Base-by-base conservation (phyloP, 192 early-diverging fungal species). In the Coemansia biformis region DNA sequence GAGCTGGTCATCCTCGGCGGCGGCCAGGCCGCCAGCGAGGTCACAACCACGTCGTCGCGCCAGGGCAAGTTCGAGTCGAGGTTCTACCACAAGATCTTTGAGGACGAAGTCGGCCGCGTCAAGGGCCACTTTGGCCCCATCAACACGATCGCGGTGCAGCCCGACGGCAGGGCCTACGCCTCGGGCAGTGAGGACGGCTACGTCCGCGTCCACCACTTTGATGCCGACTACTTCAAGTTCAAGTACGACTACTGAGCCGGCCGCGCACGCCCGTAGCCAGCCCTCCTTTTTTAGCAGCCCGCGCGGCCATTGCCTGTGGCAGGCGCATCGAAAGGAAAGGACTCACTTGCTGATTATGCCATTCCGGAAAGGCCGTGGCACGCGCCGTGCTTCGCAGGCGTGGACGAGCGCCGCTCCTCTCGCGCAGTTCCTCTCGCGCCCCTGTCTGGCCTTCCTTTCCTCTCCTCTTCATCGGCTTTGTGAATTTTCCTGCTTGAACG, bases 111-210 rank as follows among this genome's bases (percentile, higher is more conserved):
- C 40, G 93, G 93, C 43, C 85, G 93, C 57, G 88, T 93, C 32
- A 91, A 89, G 79, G 96, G 96, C 19, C 96, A 99, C 60, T 99
- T 99, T 70, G 96, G 96, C 57, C 96, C 96, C 32, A 97, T 99
- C 75, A 99, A 99, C 77, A 99, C 94, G 13, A 79, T 99, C 44
- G 93, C 96, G 5, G 89, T 96, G 46, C 91, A 95, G 68, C 94
- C 94, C 13, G 86, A 89, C 64, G 94, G 96, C 40, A 89, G 79
- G 59, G 83, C 86, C 59, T 98, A 91, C 79, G 87, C 96, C 35
- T 85, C 82, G 40, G 96, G 96, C 66, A 90, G 93, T 60, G 96
- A 99, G 70, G 96, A 99, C 72, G 96, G 96, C 71, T 96, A 91
- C 57, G 86, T 98, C 33, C 85, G 96, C 48, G 79, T 99, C 42